These are phyloP conservation scores for Cytospora chrysosperma DNA, from an alignment of 2,329 filamentous ascomycete species.

Conservation along the genomic window DNA sequence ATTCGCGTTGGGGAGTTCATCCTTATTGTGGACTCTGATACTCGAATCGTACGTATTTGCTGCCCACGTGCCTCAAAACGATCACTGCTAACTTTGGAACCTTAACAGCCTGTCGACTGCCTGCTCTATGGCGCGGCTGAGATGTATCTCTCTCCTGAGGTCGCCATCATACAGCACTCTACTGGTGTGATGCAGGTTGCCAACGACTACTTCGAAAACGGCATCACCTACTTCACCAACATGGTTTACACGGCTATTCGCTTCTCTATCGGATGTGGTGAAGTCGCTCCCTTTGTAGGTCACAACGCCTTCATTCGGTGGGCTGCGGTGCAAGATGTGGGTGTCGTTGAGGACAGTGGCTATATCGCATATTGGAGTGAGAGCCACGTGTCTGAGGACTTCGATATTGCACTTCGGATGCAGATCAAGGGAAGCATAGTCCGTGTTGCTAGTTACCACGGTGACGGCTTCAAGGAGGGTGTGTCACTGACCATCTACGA, in stretches of 20 bases:
- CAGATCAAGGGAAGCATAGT: constrained; percentile 68
- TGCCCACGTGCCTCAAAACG: neutral
- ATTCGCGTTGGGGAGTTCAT: constrained; percentile 64
- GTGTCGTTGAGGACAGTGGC: constrained; percentile 50
- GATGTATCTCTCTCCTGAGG: constrained; percentile 67
- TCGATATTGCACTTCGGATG: constrained; percentile 71
- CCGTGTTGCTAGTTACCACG: constrained; percentile 66
- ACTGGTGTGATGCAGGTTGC: constrained; percentile 77
- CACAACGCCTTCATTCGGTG: constrained; percentile 76
- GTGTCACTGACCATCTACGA: constrained; percentile 73
- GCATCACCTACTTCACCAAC: constrained; percentile 76
- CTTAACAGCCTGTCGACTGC: constrained; percentile 54
- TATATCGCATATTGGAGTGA: constrained; percentile 67
- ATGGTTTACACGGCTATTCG: constrained; percentile 73
- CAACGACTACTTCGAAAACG: constrained; percentile 70
- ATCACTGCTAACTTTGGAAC: neutral
- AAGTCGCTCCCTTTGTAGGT: constrained; percentile 73
- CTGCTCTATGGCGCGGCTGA: constrained; percentile 68
- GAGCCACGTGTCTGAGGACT: constrained; percentile 73
- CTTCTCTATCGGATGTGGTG: constrained; percentile 68
- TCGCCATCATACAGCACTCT: constrained; percentile 69
- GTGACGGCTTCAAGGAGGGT: constrained; percentile 70
- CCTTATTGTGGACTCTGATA: constrained; percentile 67
- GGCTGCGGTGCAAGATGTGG: constrained; percentile 43
- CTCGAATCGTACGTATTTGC: constrained; percentile 48